Percentiles rank a stretch among this genome's conserved stretches.
Conservation (phyloP, 2,329 filamentous ascomycete genomes). For the Penicillium brevicompactum region DNA sequence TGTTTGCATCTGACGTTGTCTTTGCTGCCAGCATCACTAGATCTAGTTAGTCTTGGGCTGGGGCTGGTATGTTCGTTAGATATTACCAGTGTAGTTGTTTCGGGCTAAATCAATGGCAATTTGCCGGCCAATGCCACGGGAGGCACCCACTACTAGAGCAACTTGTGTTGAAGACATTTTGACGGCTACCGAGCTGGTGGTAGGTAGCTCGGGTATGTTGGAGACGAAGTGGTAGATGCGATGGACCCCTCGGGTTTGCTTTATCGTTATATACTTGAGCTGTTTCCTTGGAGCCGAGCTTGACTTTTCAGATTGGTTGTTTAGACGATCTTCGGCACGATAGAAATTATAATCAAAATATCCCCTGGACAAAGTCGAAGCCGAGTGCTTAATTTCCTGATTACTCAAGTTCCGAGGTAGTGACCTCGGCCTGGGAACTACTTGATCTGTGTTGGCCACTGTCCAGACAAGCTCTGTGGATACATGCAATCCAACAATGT, state of each 20-base stretch:
- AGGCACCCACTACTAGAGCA: slow-evolving; percentile 73
- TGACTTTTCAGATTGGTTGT: not conserved
- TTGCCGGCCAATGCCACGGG: slow-evolving; percentile 78
- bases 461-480: no score
- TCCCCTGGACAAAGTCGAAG: not conserved
- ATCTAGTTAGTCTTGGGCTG: slow-evolving; percentile 3
- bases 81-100: slow-evolving; percentile 68
- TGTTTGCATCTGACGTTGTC: slow-evolving; percentile 65
- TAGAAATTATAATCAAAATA: not conserved
- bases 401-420: slow-evolving; percentile 25
- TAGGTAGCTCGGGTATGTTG: not conserved
- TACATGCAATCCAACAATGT: no score
- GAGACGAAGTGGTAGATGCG: not conserved
- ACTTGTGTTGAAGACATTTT: slow-evolving; percentile 47
- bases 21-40: slow-evolving; percentile 78
- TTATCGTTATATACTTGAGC: not conserved
- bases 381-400: slow-evolving; percentile 20
- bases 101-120: slow-evolving; percentile 75
- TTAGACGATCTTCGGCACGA: not conserved
- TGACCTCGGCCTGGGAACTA: not conserved
- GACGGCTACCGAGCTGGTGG: not conserved
- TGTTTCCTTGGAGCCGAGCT: not conserved
- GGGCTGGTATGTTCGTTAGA: not conserved
- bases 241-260: not conserved
- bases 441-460: not conserved